A percentile compares a stretch with the other conserved stretches of the same genome.
phyloP scores from a whole-genome alignment of 2,329 filamentous ascomycete genomes.

The Spiromastix sp. region DNA sequence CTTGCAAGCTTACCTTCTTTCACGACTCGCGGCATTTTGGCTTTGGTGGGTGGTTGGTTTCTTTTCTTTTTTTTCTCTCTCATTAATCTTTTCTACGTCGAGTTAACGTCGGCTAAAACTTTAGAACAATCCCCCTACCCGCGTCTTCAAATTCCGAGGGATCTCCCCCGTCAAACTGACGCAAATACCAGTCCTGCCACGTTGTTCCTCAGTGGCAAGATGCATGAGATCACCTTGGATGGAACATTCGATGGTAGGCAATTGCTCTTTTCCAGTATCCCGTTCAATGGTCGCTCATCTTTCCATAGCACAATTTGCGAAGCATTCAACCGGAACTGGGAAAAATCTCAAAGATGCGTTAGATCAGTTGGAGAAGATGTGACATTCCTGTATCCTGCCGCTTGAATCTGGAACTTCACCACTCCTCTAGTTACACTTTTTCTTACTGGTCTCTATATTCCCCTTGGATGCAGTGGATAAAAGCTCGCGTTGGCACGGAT shows the following conservation, averaged over 20 bases:
- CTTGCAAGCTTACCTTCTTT: constrained; percentile 2
- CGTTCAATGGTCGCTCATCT: constrained; percentile 6
- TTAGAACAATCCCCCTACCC: constrained; percentile 14
- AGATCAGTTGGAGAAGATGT: background rate
- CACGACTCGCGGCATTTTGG: constrained; percentile 8
- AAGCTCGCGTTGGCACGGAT: too few species aligned
- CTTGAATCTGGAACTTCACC: too few species aligned
- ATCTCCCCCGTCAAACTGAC: constrained; percentile 14
- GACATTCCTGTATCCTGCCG: too few species aligned
- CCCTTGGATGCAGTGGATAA: too few species aligned
- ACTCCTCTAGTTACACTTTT: too few species aligned
- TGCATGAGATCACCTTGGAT: constrained; percentile 19
- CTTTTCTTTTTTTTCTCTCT: background rate
- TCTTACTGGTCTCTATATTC: too few species aligned
- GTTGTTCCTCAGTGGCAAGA: constrained; percentile 16
- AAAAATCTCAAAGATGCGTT: constrained; percentile 6
- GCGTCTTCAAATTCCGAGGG: constrained; percentile 14
- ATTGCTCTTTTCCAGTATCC: constrained; percentile 2
- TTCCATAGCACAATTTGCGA: constrained; percentile 16
- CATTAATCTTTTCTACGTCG: background rate
- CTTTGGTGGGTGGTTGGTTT: constrained; percentile 16
- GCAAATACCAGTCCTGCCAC: constrained; percentile 17
- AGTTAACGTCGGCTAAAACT: background rate
- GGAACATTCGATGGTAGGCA: constrained; percentile 16
- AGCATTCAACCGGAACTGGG: constrained; percentile 12